Conservation (phyloP, 164 flowering plant species). For the Cinnamomum micranthum region DNA sequence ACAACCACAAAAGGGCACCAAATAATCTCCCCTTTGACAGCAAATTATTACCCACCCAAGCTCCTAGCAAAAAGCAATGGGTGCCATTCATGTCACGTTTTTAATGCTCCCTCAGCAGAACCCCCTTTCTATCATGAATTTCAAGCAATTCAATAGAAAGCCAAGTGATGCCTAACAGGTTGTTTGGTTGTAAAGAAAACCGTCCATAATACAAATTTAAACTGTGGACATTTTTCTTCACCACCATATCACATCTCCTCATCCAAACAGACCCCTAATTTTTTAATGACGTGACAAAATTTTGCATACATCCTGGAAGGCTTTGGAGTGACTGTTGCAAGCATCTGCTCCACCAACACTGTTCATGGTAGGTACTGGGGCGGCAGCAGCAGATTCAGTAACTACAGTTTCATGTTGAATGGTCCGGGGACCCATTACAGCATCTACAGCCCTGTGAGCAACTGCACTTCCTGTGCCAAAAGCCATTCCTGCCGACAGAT, state of each 20-base stretch:
- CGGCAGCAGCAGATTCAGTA: no score
- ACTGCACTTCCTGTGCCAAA: slow-evolving; percentile 93
- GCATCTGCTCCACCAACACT: slow-evolving; percentile 44
- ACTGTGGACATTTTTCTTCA: background rate
- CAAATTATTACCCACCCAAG: no score
- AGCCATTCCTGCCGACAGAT: slow-evolving; percentile 57
- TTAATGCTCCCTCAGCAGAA: no score
- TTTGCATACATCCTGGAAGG: slow-evolving; percentile 68
- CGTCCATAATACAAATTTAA: no score
- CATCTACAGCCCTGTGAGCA: slow-evolving; percentile 90
- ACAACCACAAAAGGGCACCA: no score
- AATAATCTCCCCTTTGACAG: no score
- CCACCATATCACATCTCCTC: background rate
- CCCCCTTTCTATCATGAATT: no score
- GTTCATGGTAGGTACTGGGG: slow-evolving; percentile 41
- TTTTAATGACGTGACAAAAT: background rate
- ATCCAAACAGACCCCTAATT: background rate
- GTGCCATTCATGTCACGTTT: no score
- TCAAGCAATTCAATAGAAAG: no score
- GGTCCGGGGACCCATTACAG: slow-evolving; percentile 82
- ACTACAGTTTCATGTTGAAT: slow-evolving; percentile 70
- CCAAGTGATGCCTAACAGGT: no score
- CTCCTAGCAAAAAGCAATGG: no score
- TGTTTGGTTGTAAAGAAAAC: no score
- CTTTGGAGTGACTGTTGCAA: slow-evolving; percentile 50